These are phyloP conservation scores for Pichia thaimueangensis DNA, from an alignment of 805 yeast genomes.

Conservation along the genomic window DNA sequence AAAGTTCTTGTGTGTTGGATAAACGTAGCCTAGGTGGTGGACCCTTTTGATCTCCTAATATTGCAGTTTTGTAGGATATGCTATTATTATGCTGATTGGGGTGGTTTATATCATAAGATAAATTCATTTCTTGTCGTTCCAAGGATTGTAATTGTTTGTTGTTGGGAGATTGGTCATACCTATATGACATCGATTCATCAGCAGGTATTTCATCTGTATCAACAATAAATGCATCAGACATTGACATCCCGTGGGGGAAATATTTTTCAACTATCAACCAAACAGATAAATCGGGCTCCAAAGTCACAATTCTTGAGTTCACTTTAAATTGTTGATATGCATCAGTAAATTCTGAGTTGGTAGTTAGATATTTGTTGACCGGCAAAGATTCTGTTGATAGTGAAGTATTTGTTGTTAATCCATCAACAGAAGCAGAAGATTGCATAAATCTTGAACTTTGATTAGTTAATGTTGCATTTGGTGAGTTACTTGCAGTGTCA, in stretches of 20 bases:
- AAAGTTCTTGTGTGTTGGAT: constrained; percentile 9
- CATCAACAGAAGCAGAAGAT: constrained; percentile 4
- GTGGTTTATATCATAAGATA: constrained; percentile 1
- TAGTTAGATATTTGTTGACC: neutral
- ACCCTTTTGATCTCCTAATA: constrained; percentile 25
- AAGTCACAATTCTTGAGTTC: neutral
- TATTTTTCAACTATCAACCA: constrained; percentile 52
- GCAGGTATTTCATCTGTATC: constrained; percentile 32
- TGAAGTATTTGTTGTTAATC: constrained; percentile 14
- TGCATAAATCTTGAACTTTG: neutral
- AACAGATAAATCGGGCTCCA: constrained; percentile 59
- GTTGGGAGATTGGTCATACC: neutral
- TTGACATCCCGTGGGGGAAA: constrained; percentile 62
- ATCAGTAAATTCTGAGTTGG: neutral
- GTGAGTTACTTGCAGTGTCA: constrained; percentile 4
- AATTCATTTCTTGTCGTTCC: neutral
- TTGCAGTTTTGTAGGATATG: constrained; percentile 19
- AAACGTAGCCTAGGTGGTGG: constrained; percentile 26
- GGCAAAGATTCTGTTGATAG: constrained; percentile 26
- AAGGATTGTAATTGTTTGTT: neutral
- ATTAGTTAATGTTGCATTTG: neutral
- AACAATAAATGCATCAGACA: constrained; percentile 58
- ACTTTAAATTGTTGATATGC: neutral
- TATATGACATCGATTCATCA: constrained; percentile 15
- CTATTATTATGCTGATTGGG: neutral